Percentiles rank a stretch among this genome's conserved stretches.
Evolutionary conservation across 345 rosid species (phyloP).

Genomic region (Gossypium thurberi): DNA sequence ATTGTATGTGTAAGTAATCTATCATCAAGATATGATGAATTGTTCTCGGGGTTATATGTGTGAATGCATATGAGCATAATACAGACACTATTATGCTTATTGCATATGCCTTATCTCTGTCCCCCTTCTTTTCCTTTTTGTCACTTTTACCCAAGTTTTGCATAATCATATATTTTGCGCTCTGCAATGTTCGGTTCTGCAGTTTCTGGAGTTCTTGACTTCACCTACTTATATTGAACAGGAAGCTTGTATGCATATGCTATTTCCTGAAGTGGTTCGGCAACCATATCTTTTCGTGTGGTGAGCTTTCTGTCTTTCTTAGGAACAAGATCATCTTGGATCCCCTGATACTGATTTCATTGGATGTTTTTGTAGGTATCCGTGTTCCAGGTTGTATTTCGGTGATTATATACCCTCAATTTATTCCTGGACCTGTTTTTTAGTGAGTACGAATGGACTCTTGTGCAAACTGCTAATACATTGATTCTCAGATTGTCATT

Average conservation of each 20-base stretch:
- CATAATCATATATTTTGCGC: not conserved
- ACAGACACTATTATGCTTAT: not conserved
- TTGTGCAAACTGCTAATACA: not conserved
- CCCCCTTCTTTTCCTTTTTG: not conserved
- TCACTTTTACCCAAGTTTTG: not conserved
- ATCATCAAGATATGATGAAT: not conserved
- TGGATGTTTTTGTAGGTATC: slow-evolving; percentile 25
- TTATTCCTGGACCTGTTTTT: slow-evolving; percentile 20
- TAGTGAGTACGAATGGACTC: slow-evolving; percentile 17
- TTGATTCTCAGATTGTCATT: not conserved
- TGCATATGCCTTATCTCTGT: not conserved
- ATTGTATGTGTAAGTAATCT: not conserved
- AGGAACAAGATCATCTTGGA: not conserved
- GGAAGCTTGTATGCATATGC: slow-evolving; percentile 59
- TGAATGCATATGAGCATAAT: not conserved
- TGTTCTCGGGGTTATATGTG: not conserved
- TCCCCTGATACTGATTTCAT: not conserved
- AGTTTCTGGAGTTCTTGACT: not conserved
- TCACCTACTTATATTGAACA: slow-evolving; percentile 20
- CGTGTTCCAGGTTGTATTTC: slow-evolving; percentile 18
- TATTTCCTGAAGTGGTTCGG: slow-evolving; percentile 41
- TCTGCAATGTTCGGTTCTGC: not conserved
- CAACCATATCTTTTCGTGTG: slow-evolving; percentile 18
- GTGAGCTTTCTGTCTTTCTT: slow-evolving; percentile 24
- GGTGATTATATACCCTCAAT: slow-evolving; percentile 17